Conservation (phyloP, 306 rosid genomes). For the Biancaea sappan region DNA sequence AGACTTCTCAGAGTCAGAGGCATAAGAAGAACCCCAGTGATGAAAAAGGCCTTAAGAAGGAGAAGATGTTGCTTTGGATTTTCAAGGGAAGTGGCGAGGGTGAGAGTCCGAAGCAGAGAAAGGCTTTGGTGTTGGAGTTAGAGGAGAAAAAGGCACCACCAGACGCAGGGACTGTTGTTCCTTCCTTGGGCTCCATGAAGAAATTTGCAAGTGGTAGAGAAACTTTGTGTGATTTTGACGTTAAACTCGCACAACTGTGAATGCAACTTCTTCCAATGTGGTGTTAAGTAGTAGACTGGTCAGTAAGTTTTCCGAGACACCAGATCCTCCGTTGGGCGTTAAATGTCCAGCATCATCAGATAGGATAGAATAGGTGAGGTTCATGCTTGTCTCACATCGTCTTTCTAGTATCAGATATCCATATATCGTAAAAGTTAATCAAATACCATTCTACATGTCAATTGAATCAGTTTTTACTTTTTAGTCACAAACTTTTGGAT, state of each 20-base stretch:
- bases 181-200: slow-evolving; percentile 43
- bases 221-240: slow-evolving; percentile 38
- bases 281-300: too few relatives aligned
- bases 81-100: slow-evolving; percentile 18
- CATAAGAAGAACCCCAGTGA: neutral
- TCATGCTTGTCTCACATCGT: too few relatives aligned
- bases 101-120: slow-evolving; percentile 5
- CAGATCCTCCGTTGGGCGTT: too few relatives aligned
- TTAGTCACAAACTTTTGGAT: neutral
- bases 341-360: too few relatives aligned
- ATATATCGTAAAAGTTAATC: neutral
- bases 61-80: slow-evolving; percentile 34
- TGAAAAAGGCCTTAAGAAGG: slow-evolving; percentile 9
- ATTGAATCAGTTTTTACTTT: neutral
- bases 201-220: slow-evolving; percentile 51
- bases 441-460: neutral
- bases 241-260: slow-evolving; percentile 28
- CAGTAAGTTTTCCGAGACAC: neutral
- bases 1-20: slow-evolving; percentile 9
- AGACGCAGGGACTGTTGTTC: neutral
- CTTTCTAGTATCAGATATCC: too few relatives aligned
- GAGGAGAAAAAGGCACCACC: slow-evolving; percentile 10
- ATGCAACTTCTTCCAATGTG: neutral
- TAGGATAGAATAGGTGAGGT: too few relatives aligned
- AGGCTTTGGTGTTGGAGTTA: slow-evolving; percentile 7